Percentiles rank a stretch among this genome's conserved stretches.
Evolutionary conservation across 2,329 filamentous ascomycete species (phyloP).

Genomic region (Neopestalotiopsis rosae): DNA sequence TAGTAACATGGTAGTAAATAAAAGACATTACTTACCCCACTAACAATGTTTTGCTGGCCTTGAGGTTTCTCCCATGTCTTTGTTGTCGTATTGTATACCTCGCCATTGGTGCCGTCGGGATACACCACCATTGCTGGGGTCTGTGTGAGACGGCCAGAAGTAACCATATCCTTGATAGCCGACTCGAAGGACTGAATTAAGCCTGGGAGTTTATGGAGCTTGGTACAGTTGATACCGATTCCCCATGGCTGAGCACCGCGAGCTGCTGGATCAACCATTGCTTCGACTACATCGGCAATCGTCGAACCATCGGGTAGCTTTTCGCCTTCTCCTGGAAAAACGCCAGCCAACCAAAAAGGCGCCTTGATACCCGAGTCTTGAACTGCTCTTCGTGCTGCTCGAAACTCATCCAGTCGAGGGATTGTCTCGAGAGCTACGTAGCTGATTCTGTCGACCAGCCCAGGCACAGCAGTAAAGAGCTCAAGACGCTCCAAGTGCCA

Average conservation of each 20-base stretch:
- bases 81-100: slow-evolving; percentile 69
- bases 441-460: slow-evolving; percentile 47
- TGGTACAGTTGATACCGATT: slow-evolving; percentile 73
- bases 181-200: slow-evolving; percentile 62
- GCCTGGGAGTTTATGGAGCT: slow-evolving; percentile 63
- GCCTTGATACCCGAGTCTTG: slow-evolving; percentile 33
- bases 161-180: slow-evolving; percentile 45
- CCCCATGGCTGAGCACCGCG: slow-evolving; percentile 55
- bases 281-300: slow-evolving; percentile 45
- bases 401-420: slow-evolving; percentile 66
- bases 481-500: slow-evolving; percentile 64
- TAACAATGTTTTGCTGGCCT: slow-evolving; percentile 23
- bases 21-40: not conserved
- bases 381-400: slow-evolving; percentile 52
- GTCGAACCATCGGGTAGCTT: slow-evolving; percentile 61
- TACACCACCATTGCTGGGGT: slow-evolving; percentile 67
- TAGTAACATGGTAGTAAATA: not conserved
- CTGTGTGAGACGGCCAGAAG: slow-evolving; percentile 34
- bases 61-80: slow-evolving; percentile 61
- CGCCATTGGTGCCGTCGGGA: slow-evolving; percentile 71
- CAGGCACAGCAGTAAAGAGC: slow-evolving; percentile 51
- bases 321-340: slow-evolving; percentile 62
- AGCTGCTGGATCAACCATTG: slow-evolving; percentile 30
- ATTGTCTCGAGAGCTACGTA: slow-evolving; percentile 71
- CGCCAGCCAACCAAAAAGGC: slow-evolving; percentile 66